Base-by-base conservation (phyloP, 1,284 basidiomycete species). In the Athelia psychrophila region DNA sequence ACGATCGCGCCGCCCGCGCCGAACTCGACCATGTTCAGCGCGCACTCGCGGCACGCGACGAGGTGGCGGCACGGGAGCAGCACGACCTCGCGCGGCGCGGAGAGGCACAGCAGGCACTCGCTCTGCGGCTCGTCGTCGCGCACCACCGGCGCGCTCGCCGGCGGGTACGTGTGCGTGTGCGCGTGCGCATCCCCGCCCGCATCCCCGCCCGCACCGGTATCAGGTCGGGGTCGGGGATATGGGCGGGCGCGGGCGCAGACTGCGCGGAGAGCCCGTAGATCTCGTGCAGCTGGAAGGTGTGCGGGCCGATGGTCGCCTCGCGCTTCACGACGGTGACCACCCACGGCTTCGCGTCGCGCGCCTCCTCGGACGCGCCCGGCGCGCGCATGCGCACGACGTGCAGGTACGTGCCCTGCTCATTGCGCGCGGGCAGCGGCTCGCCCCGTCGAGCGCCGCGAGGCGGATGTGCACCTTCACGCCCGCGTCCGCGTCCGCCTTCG, bases 21-120 rank as follows among this genome's bases (percentile, higher is more conserved):
- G 65, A 93, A 95, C 66, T 95, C 93, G 36, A 95, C 86, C 93
- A 95, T 95, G 64, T 95, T 95, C 44, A 95, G 71, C 0, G 93
- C 93, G 60, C 93, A 95, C 45, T 95, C 93, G 58, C 90, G 84
- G 71, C 93, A 95, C 5, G 93, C 93, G 51, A 95, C 93, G 24
- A 95, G 78, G 68, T 95, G 93, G 50, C 93, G 76, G 66, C 93
- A 95, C 0, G 93, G 93, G 4, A 95, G 79, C 4, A 95, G 80
- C 2, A 95, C 90, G 32, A 95, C 93, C 66, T 95, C 93, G 45
- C 92, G 80, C 1, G 93, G 88, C 0, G 86, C 83, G 2, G 88
- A 91, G 27, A 95, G 79, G 62, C 93, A 95, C 32, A 95, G 77
- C 15, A 95, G 83, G 69, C 93, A 95, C 64, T 95, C 93, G 44